Base-by-base conservation (phyloP, 805 yeast species). In the Candida boleticola region DNA sequence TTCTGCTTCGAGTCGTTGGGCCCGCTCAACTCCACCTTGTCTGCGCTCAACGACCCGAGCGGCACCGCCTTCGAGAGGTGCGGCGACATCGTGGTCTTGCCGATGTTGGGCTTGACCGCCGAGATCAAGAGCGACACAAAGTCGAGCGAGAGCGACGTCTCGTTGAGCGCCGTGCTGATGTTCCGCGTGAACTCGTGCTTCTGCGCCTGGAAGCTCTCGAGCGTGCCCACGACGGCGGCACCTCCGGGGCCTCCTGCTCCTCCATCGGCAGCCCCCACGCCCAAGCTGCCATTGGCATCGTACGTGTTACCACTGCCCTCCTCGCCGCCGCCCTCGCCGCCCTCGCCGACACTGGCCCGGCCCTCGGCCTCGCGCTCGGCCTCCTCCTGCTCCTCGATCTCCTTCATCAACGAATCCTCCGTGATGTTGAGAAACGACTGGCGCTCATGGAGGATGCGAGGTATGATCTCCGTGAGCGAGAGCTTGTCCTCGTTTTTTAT, bases 71-170 rank as follows among this genome's bases (percentile, higher is more conserved):
- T 83, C 51, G 81, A 78, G 47, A 89, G 66, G 58, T 80, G 89
- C 0, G 95, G 89, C 1, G 96, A 89, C 80, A 92, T 87, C 1
- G 97, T 88, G 2, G 89, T 73, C 26, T 85, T 76, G 2, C 95
- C 96, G 1, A 92, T 85, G 16, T 88, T 87, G 1, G 97, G 97
- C 47, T 93, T 76, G 9, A 80, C 79, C 9, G 87, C 77, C 16
- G 96, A 85, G 33, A 92, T 74, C 44, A 93, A 66, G 46, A 92
- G 70, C 1, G 97, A 88, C 1, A 92, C 83, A 48, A 90, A 86
- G 57, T 92, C 99, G 43, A 90, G 67, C 1, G 96, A 83, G 29
- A 93, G 63, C 0, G 97, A 89, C 0, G 95, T 82, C 57, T 93
- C 97, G 58, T 92, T 93, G 51, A 87, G 68, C 1, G 98, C 96